Evolutionary conservation across 2,329 filamentous ascomycete species (phyloP), one percentile per base, ranked within the genome.

Genomic region (Paraphoma chrysanthemicola): DNA sequence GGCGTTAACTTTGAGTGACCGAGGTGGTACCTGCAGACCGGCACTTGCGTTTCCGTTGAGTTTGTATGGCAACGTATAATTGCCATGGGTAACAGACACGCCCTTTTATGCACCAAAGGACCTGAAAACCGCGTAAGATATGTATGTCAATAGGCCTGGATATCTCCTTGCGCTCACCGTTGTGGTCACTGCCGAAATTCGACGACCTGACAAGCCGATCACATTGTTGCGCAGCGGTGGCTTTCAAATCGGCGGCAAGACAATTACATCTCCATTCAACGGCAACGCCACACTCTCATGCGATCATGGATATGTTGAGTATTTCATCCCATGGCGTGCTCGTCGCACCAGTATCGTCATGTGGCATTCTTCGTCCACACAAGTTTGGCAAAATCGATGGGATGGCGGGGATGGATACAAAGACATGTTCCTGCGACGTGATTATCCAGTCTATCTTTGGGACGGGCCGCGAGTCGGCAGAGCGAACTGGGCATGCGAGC

Each of bases 221-320:
- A 53, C 48, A 2, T 57, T 70, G 16, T 54, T 50, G 3, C 50
- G 53, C 31, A 60, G 59, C 11, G 67, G 67, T n/a, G 67, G 67
- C n/a, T 68, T 70, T 50, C 56, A 60, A 45, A 70, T 68, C 59
- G 67, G 67, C 46, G 67, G 67, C 33, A 63, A 62, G 30, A 63
- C 41, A 2, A 59, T 67, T 33, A 46, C 33, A 30, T 41, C 16
- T 18, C 65, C 66, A 2, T 39, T 30, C 46, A 43, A 42, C 30
- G 54, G 54, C 2, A 66, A 60, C 38, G 42, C 54, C 12, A 68
- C 65, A 0, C 66, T 70, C 9, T 67, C 65, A n/a, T 70, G 66
- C 62, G 67, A 70, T 39, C 67, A 70, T 44, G 67, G 64, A 11
- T 70, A 69, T 60, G 62, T 70, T 51, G 67, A 70, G 42, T 70